Base-by-base conservation (phyloP, 192 early-diverging fungal genomes). In the Coemansia sp. region DNA sequence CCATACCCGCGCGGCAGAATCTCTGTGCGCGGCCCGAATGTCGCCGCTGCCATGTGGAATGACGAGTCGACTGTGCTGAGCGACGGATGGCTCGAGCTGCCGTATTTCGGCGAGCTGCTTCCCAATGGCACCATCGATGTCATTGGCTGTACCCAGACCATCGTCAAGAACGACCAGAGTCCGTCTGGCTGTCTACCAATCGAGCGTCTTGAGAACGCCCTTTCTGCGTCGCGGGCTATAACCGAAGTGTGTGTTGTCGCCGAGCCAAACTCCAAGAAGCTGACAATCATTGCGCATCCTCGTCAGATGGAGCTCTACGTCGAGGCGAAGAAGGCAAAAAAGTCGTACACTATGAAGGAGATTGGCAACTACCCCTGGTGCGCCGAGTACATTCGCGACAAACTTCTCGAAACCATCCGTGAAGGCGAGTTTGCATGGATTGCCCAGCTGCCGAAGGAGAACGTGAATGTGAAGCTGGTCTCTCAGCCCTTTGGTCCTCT, bases 111-210 rank as follows among this genome's bases (percentile, higher is more conserved):
- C 47, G 73, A 77, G 49, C 55, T 69, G 18, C 47, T 77, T 5
- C 67, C 73, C 47, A 77, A 77, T n/a, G 73, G 67, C 38, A 61
- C 73, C 6, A 38, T 77, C 27, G 59, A 65, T 22, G 57, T 77
- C 25, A 55, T 77, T 43, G 73, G 73, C 51, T 39, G 25, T 41
- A 30, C 34, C 43, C 24, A 58, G 38, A 67, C 55, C 11, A 44
- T 62, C 1, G 37, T 55, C 14, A 52, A 40, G 43, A 62, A 55
- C 50, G 24, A 54, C 4, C 67, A 66, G 22, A 44, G 50, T 15
- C 62, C 62, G 11, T 44, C 62, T 0, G 73, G 73, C 4, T 8
- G 19, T 15, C 19, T 76, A 13, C 46, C 62, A 22, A 45, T 63
- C 18, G 63, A 77, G 47, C 63, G 55, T 9, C 52, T 77, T 17